Evolutionary conservation across 1,139 yeast genomes (phyloP).

Genomic region (Blastobotrys malaysiensis): DNA sequence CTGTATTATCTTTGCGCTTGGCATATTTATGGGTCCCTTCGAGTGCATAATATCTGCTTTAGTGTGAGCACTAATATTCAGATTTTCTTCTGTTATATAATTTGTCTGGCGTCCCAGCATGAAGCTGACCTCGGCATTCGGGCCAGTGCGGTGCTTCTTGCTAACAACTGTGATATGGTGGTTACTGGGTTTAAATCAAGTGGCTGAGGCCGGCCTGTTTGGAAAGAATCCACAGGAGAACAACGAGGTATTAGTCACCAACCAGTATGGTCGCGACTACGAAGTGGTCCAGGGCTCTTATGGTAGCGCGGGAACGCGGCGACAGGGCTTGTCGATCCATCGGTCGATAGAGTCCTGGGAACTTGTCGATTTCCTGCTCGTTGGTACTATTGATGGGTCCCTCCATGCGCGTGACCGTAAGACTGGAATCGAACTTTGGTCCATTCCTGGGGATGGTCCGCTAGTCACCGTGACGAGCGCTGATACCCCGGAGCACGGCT

Average conservation of each 20-base stretch:
- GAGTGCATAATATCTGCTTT: not conserved
- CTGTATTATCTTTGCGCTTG: not conserved
- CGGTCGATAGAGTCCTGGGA: slow-evolving; percentile 46
- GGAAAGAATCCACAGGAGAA: not conserved
- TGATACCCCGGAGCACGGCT: not conserved
- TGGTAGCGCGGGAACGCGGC: not conserved
- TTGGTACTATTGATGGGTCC: slow-evolving; percentile 85
- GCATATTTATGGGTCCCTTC: not conserved
- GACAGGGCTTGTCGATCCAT: not conserved
- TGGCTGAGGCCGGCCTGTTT: not conserved
- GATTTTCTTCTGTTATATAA: not conserved
- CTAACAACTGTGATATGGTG: not conserved
- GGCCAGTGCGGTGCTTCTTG: not conserved
- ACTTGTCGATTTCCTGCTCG: slow-evolving; percentile 56
- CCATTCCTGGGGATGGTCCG: slow-evolving; percentile 47
- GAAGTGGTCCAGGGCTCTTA: not conserved
- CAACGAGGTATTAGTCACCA: not conserved
- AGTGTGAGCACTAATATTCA: not conserved
- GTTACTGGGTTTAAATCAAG: not conserved
- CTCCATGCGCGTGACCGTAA: slow-evolving; percentile 75
- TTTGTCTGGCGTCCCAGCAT: not conserved
- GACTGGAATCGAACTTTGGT: slow-evolving; percentile 77
- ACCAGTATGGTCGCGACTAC: not conserved
- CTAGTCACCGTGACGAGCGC: slow-evolving; percentile 26
- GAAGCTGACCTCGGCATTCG: not conserved